A percentile compares a stretch with the other conserved stretches of the same genome.
These are phyloP conservation scores for Chaetomium tenue DNA, from an alignment of 495 filamentous ascomycete genomes.

Conservation along the genomic window DNA sequence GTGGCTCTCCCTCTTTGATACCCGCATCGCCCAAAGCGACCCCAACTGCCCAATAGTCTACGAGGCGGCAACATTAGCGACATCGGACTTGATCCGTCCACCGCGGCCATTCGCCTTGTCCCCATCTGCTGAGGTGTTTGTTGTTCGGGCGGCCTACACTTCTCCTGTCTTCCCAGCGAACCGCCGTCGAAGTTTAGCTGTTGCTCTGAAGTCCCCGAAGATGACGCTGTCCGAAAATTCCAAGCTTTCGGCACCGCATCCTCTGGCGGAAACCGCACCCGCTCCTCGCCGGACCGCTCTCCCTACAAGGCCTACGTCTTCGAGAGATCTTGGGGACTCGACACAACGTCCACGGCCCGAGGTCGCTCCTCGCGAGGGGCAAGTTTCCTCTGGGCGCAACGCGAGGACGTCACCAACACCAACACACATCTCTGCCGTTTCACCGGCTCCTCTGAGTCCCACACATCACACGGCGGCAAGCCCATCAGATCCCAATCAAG, in stretches of 20 bases:
- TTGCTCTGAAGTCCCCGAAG: neutral
- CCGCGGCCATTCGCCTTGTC: neutral
- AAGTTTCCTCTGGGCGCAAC: slow-evolving; percentile 4
- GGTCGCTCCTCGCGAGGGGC: slow-evolving; percentile 16
- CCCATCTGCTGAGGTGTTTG: neutral
- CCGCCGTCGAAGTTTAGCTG: neutral
- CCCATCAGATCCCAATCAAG: slow-evolving; percentile 26
- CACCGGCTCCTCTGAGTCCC: slow-evolving; percentile 25
- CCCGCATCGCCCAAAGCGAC: neutral
- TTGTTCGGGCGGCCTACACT: neutral
- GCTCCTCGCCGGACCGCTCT: slow-evolving; percentile 34
- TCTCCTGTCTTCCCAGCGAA: neutral
- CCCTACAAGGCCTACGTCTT: slow-evolving; percentile 29
- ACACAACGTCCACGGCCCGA: slow-evolving; percentile 16
- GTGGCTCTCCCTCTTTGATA: neutral
- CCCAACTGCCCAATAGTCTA: neutral
- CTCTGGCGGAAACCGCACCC: slow-evolving; percentile 15
- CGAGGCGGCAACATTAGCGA: neutral
- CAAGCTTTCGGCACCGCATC: slow-evolving; percentile 15
- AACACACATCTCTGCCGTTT: slow-evolving; percentile 16
- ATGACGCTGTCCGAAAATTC: slow-evolving; percentile 30
- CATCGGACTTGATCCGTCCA: neutral
- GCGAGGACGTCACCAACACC: slow-evolving; percentile 21
- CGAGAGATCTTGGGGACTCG: slow-evolving; percentile 15
- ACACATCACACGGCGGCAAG: slow-evolving; percentile 9